phyloP scores from a whole-genome alignment of 345 rosid species.

The Bruguiera parviflora region DNA sequence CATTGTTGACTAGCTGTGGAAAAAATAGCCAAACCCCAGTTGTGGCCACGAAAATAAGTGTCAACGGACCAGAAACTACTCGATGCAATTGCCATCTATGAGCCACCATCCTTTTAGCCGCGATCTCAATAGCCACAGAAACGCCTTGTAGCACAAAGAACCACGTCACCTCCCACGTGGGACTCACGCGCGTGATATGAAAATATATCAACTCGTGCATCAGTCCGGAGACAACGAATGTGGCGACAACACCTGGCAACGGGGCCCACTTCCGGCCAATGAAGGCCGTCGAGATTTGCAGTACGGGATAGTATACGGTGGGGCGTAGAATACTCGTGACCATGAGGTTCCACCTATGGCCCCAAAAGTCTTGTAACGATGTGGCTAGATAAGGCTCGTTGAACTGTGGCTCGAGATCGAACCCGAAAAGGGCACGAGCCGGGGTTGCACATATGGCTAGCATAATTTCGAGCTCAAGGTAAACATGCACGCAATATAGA shows the following conservation, averaged over 20 bases:
- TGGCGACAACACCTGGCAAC: constrained; percentile 32
- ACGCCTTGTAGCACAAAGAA: constrained; percentile 59
- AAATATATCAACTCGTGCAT: constrained; percentile 63
- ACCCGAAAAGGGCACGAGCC: constrained; percentile 39
- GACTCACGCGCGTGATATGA: constrained; percentile 37
- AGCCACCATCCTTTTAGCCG: constrained; percentile 27
- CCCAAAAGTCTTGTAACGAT: constrained; percentile 83
- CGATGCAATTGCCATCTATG: constrained; percentile 28
- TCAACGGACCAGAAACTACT: constrained; percentile 32
- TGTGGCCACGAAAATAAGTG: constrained; percentile 34
- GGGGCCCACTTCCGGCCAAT: constrained; percentile 31
- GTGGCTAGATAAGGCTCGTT: constrained; percentile 59
- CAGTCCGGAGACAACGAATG: constrained; percentile 57
- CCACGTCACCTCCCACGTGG: constrained; percentile 76
- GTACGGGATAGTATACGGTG: constrained; percentile 47
- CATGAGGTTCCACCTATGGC: constrained; percentile 73
- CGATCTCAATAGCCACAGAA: constrained; percentile 42
- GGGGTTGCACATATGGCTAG: constrained; percentile 32
- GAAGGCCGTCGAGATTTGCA: constrained; percentile 3
- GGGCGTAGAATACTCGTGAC: constrained; percentile 49
- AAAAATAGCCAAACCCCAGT: constrained; percentile 48
- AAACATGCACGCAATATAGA: constrained; percentile 35
- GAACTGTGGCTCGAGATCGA: constrained; percentile 60
- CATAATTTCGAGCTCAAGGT: constrained; percentile 42
- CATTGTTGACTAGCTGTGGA: constrained; percentile 44